phyloP scores from a whole-genome alignment of 2,329 filamentous ascomycete genomes.

The Pyrenophora graminea region DNA sequence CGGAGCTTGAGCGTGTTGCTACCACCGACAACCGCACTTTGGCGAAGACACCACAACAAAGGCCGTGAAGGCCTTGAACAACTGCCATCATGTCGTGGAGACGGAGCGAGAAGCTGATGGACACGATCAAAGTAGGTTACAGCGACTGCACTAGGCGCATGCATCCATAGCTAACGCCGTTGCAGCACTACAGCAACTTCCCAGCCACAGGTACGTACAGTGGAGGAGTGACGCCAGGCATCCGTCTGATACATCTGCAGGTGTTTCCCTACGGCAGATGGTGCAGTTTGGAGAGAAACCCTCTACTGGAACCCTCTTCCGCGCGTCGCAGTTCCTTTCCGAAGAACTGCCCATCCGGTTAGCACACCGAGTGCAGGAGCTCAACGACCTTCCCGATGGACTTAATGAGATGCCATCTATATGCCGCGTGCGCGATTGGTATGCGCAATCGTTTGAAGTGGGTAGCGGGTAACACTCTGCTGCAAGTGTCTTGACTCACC shows the following conservation, averaged over 20 bases:
- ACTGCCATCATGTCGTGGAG: conserved; percentile 83
- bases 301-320: conserved; percentile 89
- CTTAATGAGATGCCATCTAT: conserved; percentile 98
- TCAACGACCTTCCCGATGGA: conserved; percentile 89
- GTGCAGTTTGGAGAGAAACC: conserved; percentile 96
- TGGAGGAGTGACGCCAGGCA: conserved; percentile 57
- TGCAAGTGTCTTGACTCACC: conserved; percentile 34
- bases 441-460: conserved; percentile 99
- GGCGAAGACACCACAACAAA: conserved; percentile 35
- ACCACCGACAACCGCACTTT: conserved; percentile 29
- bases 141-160: conserved; percentile 1
- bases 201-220: conserved; percentile 92
- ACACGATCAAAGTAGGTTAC: conserved; percentile 73
- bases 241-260: conserved; percentile 29
- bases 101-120: conserved; percentile 86
- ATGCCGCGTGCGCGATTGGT: conserved; percentile 94
- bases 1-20: conserved; percentile 15
- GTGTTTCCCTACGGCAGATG: conserved; percentile 89
- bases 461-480: conserved; percentile 32
- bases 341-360: conserved; percentile 97
- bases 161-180: conserved; percentile 28
- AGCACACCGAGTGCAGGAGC: conserved; percentile 93
- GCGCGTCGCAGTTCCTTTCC: conserved; percentile 95
- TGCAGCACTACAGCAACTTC: conserved; percentile 85
- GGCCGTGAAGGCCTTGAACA: conserved; percentile 44